Conservation (phyloP, 371 early-diverging fungal genomes). For the Mucor circinelloides region DNA sequence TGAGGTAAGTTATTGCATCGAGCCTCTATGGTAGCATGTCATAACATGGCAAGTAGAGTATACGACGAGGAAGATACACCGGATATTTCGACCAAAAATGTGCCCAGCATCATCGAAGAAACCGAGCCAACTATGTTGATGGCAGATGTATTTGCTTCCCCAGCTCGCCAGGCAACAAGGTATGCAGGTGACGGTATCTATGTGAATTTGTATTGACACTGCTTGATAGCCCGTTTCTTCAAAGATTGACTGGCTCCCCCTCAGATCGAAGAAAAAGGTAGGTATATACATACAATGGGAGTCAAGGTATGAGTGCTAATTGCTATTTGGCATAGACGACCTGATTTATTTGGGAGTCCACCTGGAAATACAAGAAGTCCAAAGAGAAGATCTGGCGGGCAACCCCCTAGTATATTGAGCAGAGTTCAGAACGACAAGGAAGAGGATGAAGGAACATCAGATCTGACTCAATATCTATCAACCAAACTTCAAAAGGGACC, state of each 20-base stretch:
- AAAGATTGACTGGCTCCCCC: neutral
- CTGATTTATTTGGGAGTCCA: slow-evolving; percentile 16
- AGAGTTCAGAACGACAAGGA: neutral
- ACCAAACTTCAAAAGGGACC: neutral
- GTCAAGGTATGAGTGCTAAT: neutral
- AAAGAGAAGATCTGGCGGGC: neutral
- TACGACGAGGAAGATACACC: slow-evolving; percentile 8
- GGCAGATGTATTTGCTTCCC: slow-evolving; percentile 3
- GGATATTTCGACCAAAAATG: neutral
- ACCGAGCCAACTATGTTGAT: neutral
- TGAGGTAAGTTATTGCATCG: neutral
- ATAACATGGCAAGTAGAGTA: neutral
- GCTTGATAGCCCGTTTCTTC: neutral
- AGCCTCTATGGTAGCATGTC: neutral
- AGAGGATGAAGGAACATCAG: slow-evolving; percentile 2
- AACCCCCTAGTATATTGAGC: slow-evolving; percentile 8
- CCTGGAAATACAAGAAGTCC: neutral
- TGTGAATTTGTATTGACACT: neutral
- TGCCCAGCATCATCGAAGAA: slow-evolving; percentile 3
- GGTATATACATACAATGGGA: neutral
- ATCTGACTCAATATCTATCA: slow-evolving; percentile 3
- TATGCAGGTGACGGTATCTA: neutral
- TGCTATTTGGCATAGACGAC: neutral
- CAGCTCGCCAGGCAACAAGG: neutral
- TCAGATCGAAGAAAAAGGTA: slow-evolving; percentile 8